Evolutionary conservation across 768 basidiomycete species (phyloP), one percentile per base, ranked within the genome.

Genomic region (Lyophyllum decastes): DNA sequence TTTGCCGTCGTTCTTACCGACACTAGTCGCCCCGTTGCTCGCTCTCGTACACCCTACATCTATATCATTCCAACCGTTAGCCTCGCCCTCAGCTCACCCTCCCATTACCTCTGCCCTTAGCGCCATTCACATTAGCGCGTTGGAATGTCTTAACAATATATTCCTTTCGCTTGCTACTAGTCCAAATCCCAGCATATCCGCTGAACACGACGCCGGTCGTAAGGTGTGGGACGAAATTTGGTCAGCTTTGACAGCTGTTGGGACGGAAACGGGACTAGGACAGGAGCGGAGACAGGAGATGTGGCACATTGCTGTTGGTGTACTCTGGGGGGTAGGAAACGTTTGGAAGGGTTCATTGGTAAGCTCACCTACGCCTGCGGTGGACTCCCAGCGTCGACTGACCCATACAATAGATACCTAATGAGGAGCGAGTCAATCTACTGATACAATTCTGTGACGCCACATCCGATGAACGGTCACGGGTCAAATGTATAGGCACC

Each of bases 71-170:
- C 84, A 90, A 16, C 91, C 92, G 0, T 76, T 82, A 17, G 79
- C 83, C 22, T 72, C 81, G 4, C 83, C 83, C 11, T 94, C 93
- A 0, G 76, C 81, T 21, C 92, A 96, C 67, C 92, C 94, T 40
- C 95, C 95, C 1, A 94, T 89, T 12, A 96, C 95, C 0, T 92
- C 94, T 24, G 89, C 80, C 10, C 82, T 98, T 45, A 83, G 90
- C 60, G 85, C 89, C 7, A 85, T 96, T 50, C 95, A 97, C 67
- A 78, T 93, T 55, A 81, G 87, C 61, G 91, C 94, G 10, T 78
- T 95, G 25, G 94, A 96, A 69, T 94, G 94, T 66, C 78, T 98
- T 47, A 94, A 92, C 66, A 97, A 98, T 67, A 78, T 95, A 38
- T 89, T 96, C 65, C 77, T 95, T 34, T 87, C 93, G 2, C 78